These are phyloP conservation scores for Trametes hirsuta DNA, from an alignment of 1,284 basidiomycete genomes.

Conservation along the genomic window DNA sequence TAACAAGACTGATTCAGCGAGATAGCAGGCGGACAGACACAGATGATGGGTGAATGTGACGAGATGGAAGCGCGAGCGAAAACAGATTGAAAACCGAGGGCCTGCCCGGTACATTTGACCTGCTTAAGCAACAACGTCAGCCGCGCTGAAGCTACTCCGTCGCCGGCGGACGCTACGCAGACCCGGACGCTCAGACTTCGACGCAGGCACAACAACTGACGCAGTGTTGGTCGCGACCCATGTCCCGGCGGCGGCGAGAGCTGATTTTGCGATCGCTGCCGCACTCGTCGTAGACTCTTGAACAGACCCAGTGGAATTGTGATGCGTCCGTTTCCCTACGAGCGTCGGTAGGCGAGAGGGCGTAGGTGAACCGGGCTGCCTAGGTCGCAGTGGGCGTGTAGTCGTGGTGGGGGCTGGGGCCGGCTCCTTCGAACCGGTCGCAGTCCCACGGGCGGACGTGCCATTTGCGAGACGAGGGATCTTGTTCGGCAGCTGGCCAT, in stretches of 20 bases:
- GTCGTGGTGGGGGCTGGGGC: constrained; percentile 32
- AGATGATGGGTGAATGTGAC: not conserved
- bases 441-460: constrained; percentile 43
- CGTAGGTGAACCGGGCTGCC: constrained; percentile 57
- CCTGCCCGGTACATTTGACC: constrained; percentile 12
- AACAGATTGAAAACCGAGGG: not conserved
- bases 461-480: constrained; percentile 71
- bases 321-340: constrained; percentile 52
- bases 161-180: constrained; percentile 70
- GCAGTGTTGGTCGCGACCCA: constrained; percentile 76
- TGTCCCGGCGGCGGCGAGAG: constrained; percentile 48
- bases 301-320: constrained; percentile 51
- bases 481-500: constrained; percentile 66
- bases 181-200: constrained; percentile 71
- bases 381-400: constrained; percentile 33
- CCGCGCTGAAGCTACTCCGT: constrained; percentile 81
- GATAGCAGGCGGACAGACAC: not conserved
- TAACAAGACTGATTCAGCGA: not conserved
- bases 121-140: constrained; percentile 71
- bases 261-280: constrained; percentile 30
- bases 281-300: constrained; percentile 51
- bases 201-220: constrained; percentile 68
- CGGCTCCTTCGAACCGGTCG: constrained; percentile 40
- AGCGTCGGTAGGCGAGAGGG: constrained; percentile 77
- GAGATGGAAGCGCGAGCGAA: not conserved